These are phyloP conservation scores for Craterostigma plantagineum DNA, from an alignment of 257 asterid species.

Conservation along the genomic window DNA sequence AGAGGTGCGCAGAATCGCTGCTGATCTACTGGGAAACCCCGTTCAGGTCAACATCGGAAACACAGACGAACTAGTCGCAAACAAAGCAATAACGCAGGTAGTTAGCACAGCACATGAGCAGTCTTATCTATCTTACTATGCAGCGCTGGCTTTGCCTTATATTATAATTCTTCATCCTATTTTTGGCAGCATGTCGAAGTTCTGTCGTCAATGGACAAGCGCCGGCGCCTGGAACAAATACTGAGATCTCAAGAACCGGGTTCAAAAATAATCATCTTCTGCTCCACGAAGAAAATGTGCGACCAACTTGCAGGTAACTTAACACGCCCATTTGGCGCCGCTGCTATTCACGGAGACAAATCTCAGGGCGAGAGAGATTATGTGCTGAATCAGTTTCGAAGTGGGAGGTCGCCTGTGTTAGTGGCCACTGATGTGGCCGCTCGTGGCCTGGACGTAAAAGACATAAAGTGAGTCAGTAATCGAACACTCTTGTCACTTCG, in stretches of 20 bases:
- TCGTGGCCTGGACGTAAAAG: conserved; percentile 94
- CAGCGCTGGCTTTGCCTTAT: background rate
- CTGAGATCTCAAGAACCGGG: conserved; percentile 92
- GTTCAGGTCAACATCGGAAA: conserved; percentile 95
- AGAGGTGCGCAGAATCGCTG: conserved; percentile 93
- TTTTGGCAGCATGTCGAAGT: conserved; percentile 56
- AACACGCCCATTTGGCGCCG: conserved; percentile 67
- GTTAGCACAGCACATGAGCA: background rate
- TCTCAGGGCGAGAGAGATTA: conserved; percentile 90
- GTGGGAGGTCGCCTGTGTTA: conserved; percentile 75
- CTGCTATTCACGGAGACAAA: conserved; percentile 96
- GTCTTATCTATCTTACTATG: too few relatives aligned
- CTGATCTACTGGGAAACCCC: conserved; percentile 68
- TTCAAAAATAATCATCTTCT: conserved; percentile 79
- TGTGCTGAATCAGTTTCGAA: conserved; percentile 73
- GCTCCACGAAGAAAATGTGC: conserved; percentile 95
- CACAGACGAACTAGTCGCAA: conserved; percentile 82
- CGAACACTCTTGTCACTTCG: background rate
- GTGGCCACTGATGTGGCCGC: conserved; percentile 99
- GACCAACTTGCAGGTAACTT: conserved; percentile 66
- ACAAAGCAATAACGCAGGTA: conserved; percentile 97
- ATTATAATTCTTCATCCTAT: background rate
- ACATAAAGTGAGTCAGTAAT: conserved; percentile 49
- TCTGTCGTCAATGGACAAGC: conserved; percentile 57
- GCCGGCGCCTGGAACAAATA: conserved; percentile 76